A percentile compares a stretch with the other conserved stretches of the same genome.
These are phyloP conservation scores for Aspergillus panamensis DNA, from an alignment of 495 filamentous ascomycete species.

Conservation along the genomic window DNA sequence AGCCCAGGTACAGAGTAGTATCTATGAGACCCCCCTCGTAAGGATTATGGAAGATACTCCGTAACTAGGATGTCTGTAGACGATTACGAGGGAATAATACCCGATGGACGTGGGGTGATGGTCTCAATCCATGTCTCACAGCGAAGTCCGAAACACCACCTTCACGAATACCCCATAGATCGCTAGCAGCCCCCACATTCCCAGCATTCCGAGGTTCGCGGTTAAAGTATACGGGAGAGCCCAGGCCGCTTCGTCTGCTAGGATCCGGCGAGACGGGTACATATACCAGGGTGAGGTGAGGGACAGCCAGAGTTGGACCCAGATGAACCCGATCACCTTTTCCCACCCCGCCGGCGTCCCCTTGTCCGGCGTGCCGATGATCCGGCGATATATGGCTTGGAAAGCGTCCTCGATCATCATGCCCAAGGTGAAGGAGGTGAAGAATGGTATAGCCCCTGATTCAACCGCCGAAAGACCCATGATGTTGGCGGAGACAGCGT, in stretches of 20 bases:
- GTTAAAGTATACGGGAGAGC: background rate
- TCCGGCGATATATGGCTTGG: conserved; percentile 9
- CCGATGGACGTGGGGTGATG: too few relatives aligned
- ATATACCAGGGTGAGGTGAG: conserved; percentile 5
- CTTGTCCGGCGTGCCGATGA: background rate
- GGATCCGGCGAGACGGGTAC: conserved; percentile 4
- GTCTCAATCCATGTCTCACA: too few relatives aligned
- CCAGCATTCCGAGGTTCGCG: background rate
- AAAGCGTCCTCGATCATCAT: conserved; percentile 28
- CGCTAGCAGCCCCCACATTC: background rate
- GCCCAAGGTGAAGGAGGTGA: conserved; percentile 23
- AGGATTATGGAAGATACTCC: too few relatives aligned
- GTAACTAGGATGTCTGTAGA: too few relatives aligned
- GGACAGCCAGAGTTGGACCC: conserved; percentile 15
- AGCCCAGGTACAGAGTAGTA: too few relatives aligned
- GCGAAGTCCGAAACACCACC: background rate
- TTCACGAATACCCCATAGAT: background rate
- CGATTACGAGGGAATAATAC: too few relatives aligned
- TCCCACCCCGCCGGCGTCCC: background rate
- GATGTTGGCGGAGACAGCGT: conserved; percentile 20
- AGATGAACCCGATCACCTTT: conserved; percentile 15
- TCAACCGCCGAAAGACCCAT: conserved; percentile 13
- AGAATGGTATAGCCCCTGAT: conserved; percentile 25
- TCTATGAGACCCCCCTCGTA: too few relatives aligned
- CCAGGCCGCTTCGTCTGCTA: background rate